Evolutionary conservation across 1,284 basidiomycete species (phyloP).

Genomic region (Puccinia triticina): DNA sequence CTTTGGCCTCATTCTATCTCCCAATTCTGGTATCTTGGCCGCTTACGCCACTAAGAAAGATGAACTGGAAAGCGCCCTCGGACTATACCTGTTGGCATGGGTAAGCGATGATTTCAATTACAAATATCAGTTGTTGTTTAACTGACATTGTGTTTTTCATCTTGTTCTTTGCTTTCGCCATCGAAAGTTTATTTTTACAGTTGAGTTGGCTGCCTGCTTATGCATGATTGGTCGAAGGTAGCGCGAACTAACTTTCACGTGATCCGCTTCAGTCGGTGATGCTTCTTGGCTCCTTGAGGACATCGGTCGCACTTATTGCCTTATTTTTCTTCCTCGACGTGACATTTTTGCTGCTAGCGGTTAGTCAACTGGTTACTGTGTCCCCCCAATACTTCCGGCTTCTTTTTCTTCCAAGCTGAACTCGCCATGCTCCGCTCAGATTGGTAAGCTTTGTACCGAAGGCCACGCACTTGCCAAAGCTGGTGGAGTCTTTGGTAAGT

Average conservation of each 20-base stretch:
- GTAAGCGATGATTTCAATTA: slow-evolving; percentile 11
- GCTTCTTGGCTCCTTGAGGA: slow-evolving; percentile 68
- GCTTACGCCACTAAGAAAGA: slow-evolving; percentile 56
- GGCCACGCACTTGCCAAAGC: slow-evolving; percentile 64
- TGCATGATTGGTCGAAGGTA: not conserved
- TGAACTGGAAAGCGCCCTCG: slow-evolving; percentile 64
- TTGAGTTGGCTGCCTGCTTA: slow-evolving; percentile 57
- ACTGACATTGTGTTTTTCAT: not conserved
- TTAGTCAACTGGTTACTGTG: slow-evolving; percentile 6
- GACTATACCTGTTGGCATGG: slow-evolving; percentile 61
- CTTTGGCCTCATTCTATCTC: slow-evolving; percentile 58
- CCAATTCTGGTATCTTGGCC: slow-evolving; percentile 64
- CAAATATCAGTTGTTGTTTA: not conserved
- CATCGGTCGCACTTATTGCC: slow-evolving; percentile 69
- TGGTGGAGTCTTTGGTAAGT: slow-evolving; percentile 71
- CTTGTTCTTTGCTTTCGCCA: not conserved
- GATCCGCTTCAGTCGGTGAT: slow-evolving; percentile 55
- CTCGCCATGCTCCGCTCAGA: slow-evolving; percentile 47
- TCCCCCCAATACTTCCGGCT: not conserved
- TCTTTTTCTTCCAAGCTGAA: slow-evolving; percentile 27
- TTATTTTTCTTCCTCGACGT: slow-evolving; percentile 75
- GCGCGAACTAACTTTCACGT: not conserved
- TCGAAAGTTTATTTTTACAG: slow-evolving; percentile 71
- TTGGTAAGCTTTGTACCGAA: slow-evolving; percentile 58
- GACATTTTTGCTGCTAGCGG: slow-evolving; percentile 63